Evolutionary conservation across 139 green algal species (phyloP).

Genomic region (Auxenochlorella protothecoides): DNA sequence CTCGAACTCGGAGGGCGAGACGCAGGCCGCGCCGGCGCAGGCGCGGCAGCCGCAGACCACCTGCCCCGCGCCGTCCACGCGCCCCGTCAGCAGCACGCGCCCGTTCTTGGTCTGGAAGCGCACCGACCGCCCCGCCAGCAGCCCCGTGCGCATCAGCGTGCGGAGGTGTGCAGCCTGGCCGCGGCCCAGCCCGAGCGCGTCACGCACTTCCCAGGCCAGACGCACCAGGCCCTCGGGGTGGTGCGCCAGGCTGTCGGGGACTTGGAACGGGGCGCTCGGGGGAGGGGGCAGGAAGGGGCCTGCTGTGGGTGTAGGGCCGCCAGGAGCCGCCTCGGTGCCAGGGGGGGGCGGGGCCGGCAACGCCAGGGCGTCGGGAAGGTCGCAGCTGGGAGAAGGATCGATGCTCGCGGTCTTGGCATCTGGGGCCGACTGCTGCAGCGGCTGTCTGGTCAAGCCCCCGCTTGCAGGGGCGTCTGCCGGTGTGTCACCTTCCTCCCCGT

Average conservation of each 20-base stretch:
- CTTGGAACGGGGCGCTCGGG: too few relatives aligned
- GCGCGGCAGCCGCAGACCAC: conserved; percentile 29
- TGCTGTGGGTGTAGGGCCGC: background rate
- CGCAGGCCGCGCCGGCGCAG: conserved; percentile 10
- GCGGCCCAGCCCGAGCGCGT: conserved; percentile 8
- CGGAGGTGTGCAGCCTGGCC: conserved; percentile 18
- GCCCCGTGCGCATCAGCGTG: conserved; percentile 24
- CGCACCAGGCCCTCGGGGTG: conserved; percentile 8
- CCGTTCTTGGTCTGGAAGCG: conserved; percentile 15
- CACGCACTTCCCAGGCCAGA: conserved; percentile 6
- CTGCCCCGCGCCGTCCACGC: conserved; percentile 16
- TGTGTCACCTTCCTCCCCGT: too few relatives aligned
- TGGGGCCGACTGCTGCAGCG: too few relatives aligned
- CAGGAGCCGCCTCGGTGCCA: background rate
- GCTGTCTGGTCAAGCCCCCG: too few relatives aligned
- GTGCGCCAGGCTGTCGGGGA: background rate
- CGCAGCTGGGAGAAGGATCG: background rate
- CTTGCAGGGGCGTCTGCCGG: too few relatives aligned
- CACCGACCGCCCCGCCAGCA: conserved; percentile 26
- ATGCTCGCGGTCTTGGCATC: too few relatives aligned
- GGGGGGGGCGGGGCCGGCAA: background rate
- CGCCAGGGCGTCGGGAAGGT: background rate
- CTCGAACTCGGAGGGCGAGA: conserved; percentile 34
- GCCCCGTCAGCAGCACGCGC: background rate
- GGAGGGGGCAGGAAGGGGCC: background rate